These are phyloP conservation scores for Vitis rupestris DNA, from an alignment of 164 flowering plant genomes.

Conservation along the genomic window DNA sequence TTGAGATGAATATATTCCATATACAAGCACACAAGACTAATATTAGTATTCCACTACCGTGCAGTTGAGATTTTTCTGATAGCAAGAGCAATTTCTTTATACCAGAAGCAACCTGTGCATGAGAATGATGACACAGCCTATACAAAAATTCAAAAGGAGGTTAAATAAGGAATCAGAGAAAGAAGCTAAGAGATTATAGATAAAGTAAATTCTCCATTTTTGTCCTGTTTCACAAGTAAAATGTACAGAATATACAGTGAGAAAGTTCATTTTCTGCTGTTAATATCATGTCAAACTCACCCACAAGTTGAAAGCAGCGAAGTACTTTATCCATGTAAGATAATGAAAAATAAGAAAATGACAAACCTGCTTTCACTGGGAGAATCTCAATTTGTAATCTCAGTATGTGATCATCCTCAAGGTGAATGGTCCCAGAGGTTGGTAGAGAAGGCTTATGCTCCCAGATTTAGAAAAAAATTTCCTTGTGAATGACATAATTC, in stretches of 20 bases:
- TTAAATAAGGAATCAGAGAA: not conserved
- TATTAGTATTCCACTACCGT: too few species aligned
- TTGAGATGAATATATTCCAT: too few species aligned
- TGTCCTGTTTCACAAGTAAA: not conserved
- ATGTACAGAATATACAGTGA: not conserved
- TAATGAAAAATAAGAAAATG: not conserved
- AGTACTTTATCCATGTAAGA: not conserved
- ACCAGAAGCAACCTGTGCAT: too few species aligned
- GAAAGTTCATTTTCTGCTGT: not conserved
- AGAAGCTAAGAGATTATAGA: not conserved
- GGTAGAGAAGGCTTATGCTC: not conserved
- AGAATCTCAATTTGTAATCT: not conserved
- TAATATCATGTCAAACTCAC: not conserved
- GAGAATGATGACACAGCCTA: too few species aligned
- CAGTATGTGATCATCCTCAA: constrained; percentile 2
- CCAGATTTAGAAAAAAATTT: not conserved
- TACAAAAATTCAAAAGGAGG: not conserved
- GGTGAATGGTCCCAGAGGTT: not conserved
- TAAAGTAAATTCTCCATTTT: not conserved
- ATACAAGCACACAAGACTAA: too few species aligned
- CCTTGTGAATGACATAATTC: not conserved
- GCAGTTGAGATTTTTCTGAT: too few species aligned
- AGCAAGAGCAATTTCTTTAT: too few species aligned
- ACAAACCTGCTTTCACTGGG: not conserved
- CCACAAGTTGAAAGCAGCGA: not conserved